Conservation (phyloP, 345 rosid species). For the Gossypium raimondii region DNA sequence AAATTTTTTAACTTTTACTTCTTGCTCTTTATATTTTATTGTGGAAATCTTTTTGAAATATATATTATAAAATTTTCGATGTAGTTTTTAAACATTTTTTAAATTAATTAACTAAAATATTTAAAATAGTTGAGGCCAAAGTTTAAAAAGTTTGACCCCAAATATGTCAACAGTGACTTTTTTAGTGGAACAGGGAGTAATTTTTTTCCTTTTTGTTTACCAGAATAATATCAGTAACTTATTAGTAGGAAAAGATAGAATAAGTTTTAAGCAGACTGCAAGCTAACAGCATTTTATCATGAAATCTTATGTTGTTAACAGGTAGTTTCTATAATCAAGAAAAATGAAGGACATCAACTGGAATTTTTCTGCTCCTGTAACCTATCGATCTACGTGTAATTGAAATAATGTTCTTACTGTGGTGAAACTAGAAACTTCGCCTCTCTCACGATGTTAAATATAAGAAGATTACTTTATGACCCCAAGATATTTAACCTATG, state of each 20-base stretch:
- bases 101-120: too few species aligned
- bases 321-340: not conserved
- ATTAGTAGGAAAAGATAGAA: not conserved
- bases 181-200: too few species aligned
- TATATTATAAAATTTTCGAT: too few species aligned
- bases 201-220: not conserved
- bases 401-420: not conserved
- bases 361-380: not conserved
- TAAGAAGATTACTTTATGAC: not conserved
- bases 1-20: too few species aligned
- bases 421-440: constrained; percentile 4
- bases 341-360: not conserved
- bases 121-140: too few species aligned
- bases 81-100: too few species aligned
- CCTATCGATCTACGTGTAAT: not conserved
- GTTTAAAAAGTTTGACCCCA: too few species aligned
- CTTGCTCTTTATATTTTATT: too few species aligned
- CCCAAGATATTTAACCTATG: not conserved
- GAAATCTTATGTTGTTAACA: not conserved
- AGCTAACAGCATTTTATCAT: not conserved
- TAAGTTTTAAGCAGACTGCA: not conserved
- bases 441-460: not conserved
- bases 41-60: too few species aligned
- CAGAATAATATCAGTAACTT: not conserved
- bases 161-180: too few species aligned